phyloP scores from a whole-genome alignment of 1,139 yeast species.

The Lodderomyces margitis region DNA sequence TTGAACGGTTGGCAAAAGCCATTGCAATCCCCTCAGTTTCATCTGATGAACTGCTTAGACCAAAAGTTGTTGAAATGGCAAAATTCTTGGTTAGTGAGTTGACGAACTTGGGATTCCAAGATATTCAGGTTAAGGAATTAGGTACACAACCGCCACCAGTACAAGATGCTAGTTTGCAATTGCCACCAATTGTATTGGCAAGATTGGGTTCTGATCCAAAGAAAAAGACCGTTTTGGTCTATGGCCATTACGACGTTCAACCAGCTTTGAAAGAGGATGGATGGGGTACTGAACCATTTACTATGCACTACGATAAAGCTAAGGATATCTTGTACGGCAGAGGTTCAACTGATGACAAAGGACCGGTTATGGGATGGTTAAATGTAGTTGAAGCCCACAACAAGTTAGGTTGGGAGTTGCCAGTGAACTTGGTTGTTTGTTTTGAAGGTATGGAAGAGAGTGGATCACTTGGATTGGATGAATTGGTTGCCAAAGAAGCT shows the following conservation, averaged over 20 bases:
- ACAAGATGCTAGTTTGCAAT: slow-evolving; percentile 55
- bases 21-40: slow-evolving; percentile 95
- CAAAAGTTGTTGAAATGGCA: slow-evolving; percentile 84
- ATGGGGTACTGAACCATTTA: slow-evolving; percentile 92
- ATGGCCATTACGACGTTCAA: slow-evolving; percentile 98
- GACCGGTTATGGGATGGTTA: slow-evolving; percentile 97
- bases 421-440: slow-evolving; percentile 88
- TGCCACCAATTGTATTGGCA: slow-evolving; percentile 92
- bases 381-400: slow-evolving; percentile 89
- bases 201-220: slow-evolving; percentile 77
- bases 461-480: slow-evolving; percentile 91
- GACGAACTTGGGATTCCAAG: slow-evolving; percentile 69
- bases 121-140: slow-evolving; percentile 75
- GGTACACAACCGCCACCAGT: slow-evolving; percentile 92
- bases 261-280: slow-evolving; percentile 94
- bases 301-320: slow-evolving; percentile 54
- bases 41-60: slow-evolving; percentile 82
- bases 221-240: slow-evolving; percentile 84
- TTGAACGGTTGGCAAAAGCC: slow-evolving; percentile 69
- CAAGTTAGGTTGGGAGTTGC: slow-evolving; percentile 80
- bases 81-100: slow-evolving; percentile 73
- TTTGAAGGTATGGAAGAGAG: slow-evolving; percentile 99
- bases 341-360: slow-evolving; percentile 97
- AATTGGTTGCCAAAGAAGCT: slow-evolving; percentile 76
- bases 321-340: slow-evolving; percentile 78